Percentiles rank a stretch among this genome's conserved stretches.
Conservation (phyloP, 106 monocot genomes). For the Allium sativum region DNA sequence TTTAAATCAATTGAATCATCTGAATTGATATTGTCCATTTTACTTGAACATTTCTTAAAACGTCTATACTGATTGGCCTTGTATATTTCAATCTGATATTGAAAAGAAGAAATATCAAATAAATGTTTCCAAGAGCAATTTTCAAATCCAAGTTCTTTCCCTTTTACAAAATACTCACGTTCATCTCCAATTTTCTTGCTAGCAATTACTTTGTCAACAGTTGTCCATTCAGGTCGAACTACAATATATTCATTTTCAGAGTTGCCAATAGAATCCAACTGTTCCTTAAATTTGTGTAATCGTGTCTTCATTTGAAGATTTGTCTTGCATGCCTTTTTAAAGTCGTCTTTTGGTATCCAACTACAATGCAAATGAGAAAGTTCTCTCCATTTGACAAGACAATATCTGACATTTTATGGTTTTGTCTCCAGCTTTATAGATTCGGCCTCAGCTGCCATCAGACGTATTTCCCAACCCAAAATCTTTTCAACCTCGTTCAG, state of each 20-base stretch:
- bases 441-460: conserved; percentile 20
- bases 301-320: conserved; percentile 72
- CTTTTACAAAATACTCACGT: conserved; percentile 85
- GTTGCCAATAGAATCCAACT: conserved; percentile 43
- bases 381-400: conserved; percentile 97
- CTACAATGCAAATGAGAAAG: conserved; percentile 81
- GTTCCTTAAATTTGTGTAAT: conserved; percentile 64
- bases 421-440: conserved; percentile 36
- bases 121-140: conserved; percentile 84
- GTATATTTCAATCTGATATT: conserved; percentile 76
- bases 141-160: conserved; percentile 94
- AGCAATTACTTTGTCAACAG: conserved; percentile 81
- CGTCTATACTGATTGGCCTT: conserved; percentile 44
- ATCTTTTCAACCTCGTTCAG: conserved; percentile 83
- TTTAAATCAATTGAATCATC: conserved; percentile 46
- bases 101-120: conserved; percentile 76
- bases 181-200: conserved; percentile 70
- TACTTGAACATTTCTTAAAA: conserved; percentile 31
- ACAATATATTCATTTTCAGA: conserved; percentile 81
- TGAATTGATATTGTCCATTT: conserved; percentile 27
- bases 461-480: conserved; percentile 59
- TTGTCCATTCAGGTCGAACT: conserved; percentile 93
- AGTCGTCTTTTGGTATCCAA: conserved; percentile 85
- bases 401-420: conserved; percentile 37
- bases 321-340: conserved; percentile 61